Base-by-base conservation (phyloP, 257 asterid species). In the Nyctanthes arbortristis region DNA sequence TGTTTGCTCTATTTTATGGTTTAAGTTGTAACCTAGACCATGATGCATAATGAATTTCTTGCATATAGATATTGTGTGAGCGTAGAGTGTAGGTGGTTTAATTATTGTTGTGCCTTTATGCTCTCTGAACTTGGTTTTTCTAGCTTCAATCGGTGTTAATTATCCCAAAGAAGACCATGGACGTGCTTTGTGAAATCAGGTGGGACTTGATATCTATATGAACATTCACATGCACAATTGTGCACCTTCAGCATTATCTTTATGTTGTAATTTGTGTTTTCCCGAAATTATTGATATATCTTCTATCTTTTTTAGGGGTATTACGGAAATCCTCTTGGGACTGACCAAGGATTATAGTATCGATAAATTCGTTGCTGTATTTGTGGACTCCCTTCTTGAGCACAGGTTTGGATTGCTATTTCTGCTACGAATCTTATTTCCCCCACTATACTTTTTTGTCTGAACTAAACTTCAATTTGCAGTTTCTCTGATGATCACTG, bases 111-210 rank as follows among this genome's bases (percentile, higher is more conserved):
- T 58, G 61, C 29, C 20, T 22, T 13, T 58, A 2, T 63, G 52
- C 59, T 43, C 9, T 68, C 76, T 77, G 65, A 62, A 71, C 10
- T 66, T 68, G 27, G 3, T 43, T 35, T 75, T 35, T 75, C 54
- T 75, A 93, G 99, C 83, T 89, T 79, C 99, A 91, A 76, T 71
- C 84, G 59, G 82, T 91, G 67, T 85, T 81, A 70, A 67, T 80
- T 72, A 85, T 93, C 73, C 93, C 97, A 65, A 88, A 76, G 91
- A 93, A 87, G 87, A 84, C 84, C 13, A 4, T 93, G 69, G 89
- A 82, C 33, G 71, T 77, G 78, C 63, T 93, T 29, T 77, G 61
- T 57, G 89, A 71, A 57, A 78, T 86, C 82, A 86, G 95, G 99
- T 91, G 73, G 6, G 70, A 4, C 47, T 58, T 65, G 20, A 7